phyloP scores from a whole-genome alignment of 2,329 filamentous ascomycete genomes.

The Penicillium sp. region DNA sequence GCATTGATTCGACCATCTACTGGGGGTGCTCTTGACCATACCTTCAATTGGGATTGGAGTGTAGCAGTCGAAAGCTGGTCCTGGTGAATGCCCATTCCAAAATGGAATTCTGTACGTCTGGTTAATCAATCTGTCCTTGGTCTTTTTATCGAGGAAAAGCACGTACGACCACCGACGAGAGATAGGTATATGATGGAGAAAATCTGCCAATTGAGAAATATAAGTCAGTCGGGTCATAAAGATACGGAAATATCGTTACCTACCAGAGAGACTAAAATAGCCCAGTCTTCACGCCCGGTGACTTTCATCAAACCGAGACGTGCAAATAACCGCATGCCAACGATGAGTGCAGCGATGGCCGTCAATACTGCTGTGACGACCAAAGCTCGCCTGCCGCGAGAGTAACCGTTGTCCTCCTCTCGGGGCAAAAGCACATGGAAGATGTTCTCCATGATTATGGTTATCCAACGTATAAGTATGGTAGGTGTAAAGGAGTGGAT shows the following conservation, averaged over 20 bases:
- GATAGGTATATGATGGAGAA: constrained; percentile 38
- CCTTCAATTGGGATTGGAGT: constrained; percentile 37
- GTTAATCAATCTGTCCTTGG: constrained; percentile 14
- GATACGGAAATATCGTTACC: background rate
- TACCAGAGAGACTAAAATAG: constrained; percentile 38
- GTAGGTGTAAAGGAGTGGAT: constrained; percentile 16
- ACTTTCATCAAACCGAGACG: constrained; percentile 39
- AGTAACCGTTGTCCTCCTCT: constrained; percentile 24
- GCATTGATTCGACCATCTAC: background rate
- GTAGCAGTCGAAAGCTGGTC: constrained; percentile 23
- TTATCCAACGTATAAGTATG: background rate
- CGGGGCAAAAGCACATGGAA: constrained; percentile 30
- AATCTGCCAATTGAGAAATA: constrained; percentile 17
- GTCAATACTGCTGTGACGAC: constrained; percentile 42
- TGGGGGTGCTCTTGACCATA: constrained; percentile 7
- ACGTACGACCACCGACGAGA: constrained; percentile 38
- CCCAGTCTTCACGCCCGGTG: constrained; percentile 44
- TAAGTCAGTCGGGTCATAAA: too few relatives aligned
- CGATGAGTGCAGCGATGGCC: constrained; percentile 30
- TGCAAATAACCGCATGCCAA: constrained; percentile 40
- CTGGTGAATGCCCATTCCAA: constrained; percentile 36
- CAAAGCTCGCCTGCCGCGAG: constrained; percentile 37
- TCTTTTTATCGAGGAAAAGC: background rate
- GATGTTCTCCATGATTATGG: constrained; percentile 22
- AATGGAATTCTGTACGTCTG: constrained; percentile 33